Percentiles rank a stretch among this genome's conserved stretches.
Conservation (phyloP, 495 filamentous ascomycete genomes). For the Sordaria brevicollis region DNA sequence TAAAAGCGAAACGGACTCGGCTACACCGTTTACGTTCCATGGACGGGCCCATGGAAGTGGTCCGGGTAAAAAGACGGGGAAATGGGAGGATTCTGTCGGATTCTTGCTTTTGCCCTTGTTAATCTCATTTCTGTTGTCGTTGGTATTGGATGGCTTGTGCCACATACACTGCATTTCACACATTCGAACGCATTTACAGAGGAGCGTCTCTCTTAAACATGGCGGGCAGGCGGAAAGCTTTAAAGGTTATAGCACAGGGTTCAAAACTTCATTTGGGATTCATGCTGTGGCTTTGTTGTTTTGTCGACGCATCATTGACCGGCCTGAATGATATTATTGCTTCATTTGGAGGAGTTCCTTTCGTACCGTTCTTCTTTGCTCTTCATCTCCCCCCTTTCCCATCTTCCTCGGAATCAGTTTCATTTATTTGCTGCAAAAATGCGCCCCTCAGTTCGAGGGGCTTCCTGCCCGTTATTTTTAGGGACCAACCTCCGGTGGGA, state of each 20-base stretch:
- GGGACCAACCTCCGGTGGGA: neutral
- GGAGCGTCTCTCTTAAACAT: conserved; percentile 6
- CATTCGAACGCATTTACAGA: conserved; percentile 14
- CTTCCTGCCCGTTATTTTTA: neutral
- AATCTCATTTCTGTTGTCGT: neutral
- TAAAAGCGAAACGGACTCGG: neutral
- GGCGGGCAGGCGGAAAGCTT: conserved; percentile 2
- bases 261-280: neutral
- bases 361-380: neutral
- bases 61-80: neutral
- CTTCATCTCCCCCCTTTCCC: neutral
- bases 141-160: conserved; percentile 1
- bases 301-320: conserved; percentile 1
- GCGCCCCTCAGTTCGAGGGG: neutral
- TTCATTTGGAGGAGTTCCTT: neutral
- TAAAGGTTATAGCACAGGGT: neutral
- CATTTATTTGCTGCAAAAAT: neutral
- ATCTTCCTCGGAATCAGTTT: neutral
- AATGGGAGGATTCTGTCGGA: neutral
- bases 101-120: neutral
- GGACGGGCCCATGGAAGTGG: neutral
- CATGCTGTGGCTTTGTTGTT: neutral
- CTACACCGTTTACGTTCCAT: neutral
- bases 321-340: conserved; percentile 11
- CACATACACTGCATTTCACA: conserved; percentile 4